phyloP scores from a whole-genome alignment of 2,329 filamentous ascomycete genomes.

The Pseudodiploospora longispora region DNA sequence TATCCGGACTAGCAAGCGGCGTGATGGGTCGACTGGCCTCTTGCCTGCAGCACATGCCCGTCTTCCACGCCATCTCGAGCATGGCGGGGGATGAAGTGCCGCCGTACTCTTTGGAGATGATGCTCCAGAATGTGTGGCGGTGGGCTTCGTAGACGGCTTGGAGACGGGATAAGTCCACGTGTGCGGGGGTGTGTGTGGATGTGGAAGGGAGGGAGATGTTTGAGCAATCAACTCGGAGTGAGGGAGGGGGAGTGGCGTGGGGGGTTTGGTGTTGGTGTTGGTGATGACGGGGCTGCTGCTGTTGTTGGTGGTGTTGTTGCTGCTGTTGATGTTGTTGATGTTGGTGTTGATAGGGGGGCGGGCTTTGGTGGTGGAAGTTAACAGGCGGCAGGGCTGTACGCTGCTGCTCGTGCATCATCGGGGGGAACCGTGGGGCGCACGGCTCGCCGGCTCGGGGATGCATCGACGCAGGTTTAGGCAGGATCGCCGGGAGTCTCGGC shows the following conservation, averaged over 20 bases:
- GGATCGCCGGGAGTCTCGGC: constrained; percentile 50
- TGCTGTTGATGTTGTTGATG: no score
- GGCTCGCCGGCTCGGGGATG: constrained; percentile 30
- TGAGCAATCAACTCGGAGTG: constrained; percentile 54
- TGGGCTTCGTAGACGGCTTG: constrained; percentile 63
- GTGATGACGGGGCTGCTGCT: neutral
- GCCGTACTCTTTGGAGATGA: constrained; percentile 65
- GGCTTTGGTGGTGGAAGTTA: constrained; percentile 23
- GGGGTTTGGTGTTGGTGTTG: constrained; percentile 5
- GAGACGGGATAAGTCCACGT: constrained; percentile 58
- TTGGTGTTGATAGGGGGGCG: constrained; percentile 22
- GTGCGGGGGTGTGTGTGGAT: constrained; percentile 27
- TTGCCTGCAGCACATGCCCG: constrained; percentile 31
- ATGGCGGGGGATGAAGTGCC: constrained; percentile 50
- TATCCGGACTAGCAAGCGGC: constrained; percentile 43
- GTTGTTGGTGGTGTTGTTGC: neutral
- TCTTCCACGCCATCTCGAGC: constrained; percentile 64
- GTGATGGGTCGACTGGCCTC: constrained; percentile 41
- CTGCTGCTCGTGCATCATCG: constrained; percentile 35
- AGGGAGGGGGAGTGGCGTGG: constrained; percentile 27
- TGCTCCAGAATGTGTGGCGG: constrained; percentile 63
- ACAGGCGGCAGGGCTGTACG: constrained; percentile 37
- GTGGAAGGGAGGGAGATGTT: constrained; percentile 29
- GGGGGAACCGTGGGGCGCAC: constrained; percentile 32
- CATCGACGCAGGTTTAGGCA: constrained; percentile 56